Evolutionary conservation across 2,329 filamentous ascomycete genomes (phyloP), one percentile per base, ranked within the genome.

Genomic region (Atkinsonella texensis): DNA sequence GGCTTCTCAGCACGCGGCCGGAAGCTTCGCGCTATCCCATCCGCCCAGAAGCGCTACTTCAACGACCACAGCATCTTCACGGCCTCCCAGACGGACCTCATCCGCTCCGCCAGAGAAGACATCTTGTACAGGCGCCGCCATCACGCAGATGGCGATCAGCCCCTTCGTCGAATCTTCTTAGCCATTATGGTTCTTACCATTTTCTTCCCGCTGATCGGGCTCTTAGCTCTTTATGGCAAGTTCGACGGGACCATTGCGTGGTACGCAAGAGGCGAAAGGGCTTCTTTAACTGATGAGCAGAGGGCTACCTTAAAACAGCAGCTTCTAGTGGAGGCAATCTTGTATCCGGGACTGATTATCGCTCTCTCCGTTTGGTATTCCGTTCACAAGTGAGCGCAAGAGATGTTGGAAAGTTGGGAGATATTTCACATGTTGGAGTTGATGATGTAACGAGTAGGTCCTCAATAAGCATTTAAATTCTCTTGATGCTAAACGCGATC

Each of bases 201-300:
- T 1, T 41, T 64, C 7, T 66, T 79, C n/a, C 76, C 76, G 0
- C 72, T 78, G 46, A 60, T 74, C 10, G 69, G 73, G 0, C 53
- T 74, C 0, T 57, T 77, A 8, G 70, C 72, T 1, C 65, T 75
- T 28, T 63, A 59, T 10, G 73, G 74, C 11, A 66, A 62, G 12
- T 71, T 77, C 45, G 68, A 75, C 55, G 62, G 65, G 1, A 68
- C 68, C 0, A 66, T 79, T 31, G 68, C 68, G 7, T 79, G 74
- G 74, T 70, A 68, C 49, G 76, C 74, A 0, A 61, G 66, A 2
- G 75, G 76, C 6, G 69, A 75, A 57, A 66, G 70, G 28, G 61
- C 65, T 20, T 59, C 58, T 9, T 61, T 77, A 23, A 71, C 63
- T 5, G 35, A 47, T 11, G 54, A 59, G 6, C 68, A 70, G 55